Evolutionary conservation across 371 early-diverging fungal species (phyloP).

Genomic region (Rhizopus arrhizus): DNA sequence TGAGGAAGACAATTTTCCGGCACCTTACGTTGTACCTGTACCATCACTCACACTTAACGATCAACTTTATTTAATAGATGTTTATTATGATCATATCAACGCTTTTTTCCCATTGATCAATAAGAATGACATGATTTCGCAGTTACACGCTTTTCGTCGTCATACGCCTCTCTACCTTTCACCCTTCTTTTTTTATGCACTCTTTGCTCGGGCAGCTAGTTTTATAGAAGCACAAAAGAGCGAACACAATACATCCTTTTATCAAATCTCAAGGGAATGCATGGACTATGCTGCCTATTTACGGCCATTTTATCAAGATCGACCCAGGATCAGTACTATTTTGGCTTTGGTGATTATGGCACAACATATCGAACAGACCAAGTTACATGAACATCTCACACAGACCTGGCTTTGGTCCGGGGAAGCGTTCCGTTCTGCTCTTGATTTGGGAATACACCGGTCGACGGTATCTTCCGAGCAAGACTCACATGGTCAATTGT

Average conservation of each 20-base stretch:
- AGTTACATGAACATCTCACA: slow-evolving; percentile 24
- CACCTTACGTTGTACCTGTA: slow-evolving; percentile 1
- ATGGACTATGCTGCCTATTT: slow-evolving; percentile 24
- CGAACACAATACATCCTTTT: slow-evolving; percentile 1
- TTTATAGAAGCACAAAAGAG: slow-evolving; percentile 24
- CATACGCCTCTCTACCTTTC: slow-evolving; percentile 30
- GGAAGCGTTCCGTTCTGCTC: slow-evolving; percentile 43
- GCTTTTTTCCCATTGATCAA: slow-evolving; percentile 57
- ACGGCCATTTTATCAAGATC: slow-evolving; percentile 28
- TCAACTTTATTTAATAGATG: slow-evolving; percentile 45
- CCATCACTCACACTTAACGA: slow-evolving; percentile 21
- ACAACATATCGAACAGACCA: slow-evolving; percentile 34
- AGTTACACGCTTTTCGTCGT: slow-evolving; percentile 20
- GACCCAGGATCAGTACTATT: slow-evolving; percentile 35
- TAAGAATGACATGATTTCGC: slow-evolving; percentile 30
- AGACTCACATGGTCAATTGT: slow-evolving; percentile 29
- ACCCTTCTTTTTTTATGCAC: slow-evolving; percentile 44
- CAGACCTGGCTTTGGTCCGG: slow-evolving; percentile 46
- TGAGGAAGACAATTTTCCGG: slow-evolving; percentile 17
- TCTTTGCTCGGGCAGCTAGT: slow-evolving; percentile 45
- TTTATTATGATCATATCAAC: slow-evolving; percentile 58
- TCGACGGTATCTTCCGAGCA: slow-evolving; percentile 19
- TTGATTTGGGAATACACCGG: slow-evolving; percentile 49
- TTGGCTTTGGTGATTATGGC: slow-evolving; percentile 40
- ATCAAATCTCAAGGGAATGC: slow-evolving; percentile 19